Evolutionary conservation across 805 yeast species (phyloP).

Genomic region (Osmozyma mogii): DNA sequence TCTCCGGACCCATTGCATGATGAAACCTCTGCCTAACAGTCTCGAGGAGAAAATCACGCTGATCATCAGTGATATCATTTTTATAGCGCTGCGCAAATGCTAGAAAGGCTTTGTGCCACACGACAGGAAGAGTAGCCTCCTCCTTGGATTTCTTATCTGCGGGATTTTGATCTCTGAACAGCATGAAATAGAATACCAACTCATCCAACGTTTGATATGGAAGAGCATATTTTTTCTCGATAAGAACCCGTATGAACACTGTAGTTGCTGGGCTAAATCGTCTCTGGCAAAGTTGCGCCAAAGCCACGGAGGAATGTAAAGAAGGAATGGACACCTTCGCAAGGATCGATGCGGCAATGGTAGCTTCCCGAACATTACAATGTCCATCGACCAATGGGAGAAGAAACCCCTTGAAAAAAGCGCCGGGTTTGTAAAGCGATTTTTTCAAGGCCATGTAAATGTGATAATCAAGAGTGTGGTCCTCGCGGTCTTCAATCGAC

Average conservation of each 20-base stretch:
- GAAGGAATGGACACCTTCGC: constrained; percentile 89
- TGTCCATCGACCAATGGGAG: constrained; percentile 86
- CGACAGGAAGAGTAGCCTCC: constrained; percentile 65
- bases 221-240: constrained; percentile 92
- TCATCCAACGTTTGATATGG: constrained; percentile 96
- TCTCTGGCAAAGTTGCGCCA: constrained; percentile 69
- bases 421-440: constrained; percentile 92
- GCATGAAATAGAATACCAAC: constrained; percentile 87
- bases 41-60: constrained; percentile 87
- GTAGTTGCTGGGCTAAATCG: constrained; percentile 87
- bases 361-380: constrained; percentile 88
- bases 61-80: constrained; percentile 98
- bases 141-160: too few species aligned
- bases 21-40: constrained; percentile 88
- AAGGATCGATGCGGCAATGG: constrained; percentile 87
- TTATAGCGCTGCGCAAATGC: constrained; percentile 94
- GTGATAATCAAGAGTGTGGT: constrained; percentile 82
- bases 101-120: constrained; percentile 95
- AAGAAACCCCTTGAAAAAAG: constrained; percentile 92
- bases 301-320: constrained; percentile 92
- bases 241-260: constrained; percentile 77
- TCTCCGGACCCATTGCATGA: constrained; percentile 84
- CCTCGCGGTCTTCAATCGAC: constrained; percentile 64
- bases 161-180: constrained; percentile 60
- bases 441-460: constrained; percentile 87